Percentiles rank a stretch among this genome's conserved stretches.
Evolutionary conservation across 176 grass and related monocot species (phyloP).

Genomic region (bread wheat (Triticum aestivum)): DNA sequence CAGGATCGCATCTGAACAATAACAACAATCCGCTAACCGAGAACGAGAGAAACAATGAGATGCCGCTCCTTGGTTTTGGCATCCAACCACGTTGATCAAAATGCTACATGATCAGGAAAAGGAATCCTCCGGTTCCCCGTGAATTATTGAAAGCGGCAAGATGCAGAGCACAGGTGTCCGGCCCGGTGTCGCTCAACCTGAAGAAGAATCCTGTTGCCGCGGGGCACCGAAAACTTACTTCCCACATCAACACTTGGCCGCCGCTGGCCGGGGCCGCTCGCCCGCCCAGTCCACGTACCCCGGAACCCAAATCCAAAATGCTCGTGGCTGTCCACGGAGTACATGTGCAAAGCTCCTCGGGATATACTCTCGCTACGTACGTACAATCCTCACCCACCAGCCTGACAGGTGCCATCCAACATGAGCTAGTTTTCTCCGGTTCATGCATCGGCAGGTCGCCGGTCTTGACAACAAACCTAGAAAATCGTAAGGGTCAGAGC

Average conservation of each 20-base stretch:
- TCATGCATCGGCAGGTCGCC: no score
- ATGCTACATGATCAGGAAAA: no score
- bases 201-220: neutral
- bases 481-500: no score
- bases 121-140: neutral
- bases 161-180: neutral
- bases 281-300: neutral
- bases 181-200: neutral
- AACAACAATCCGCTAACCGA: neutral
- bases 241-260: neutral
- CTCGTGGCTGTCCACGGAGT: neutral
- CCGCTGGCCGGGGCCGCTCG: neutral
- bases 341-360: neutral
- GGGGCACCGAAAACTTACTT: neutral
- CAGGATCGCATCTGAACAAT: neutral
- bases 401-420: no score
- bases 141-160: neutral
- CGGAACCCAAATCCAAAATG: neutral
- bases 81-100: no score
- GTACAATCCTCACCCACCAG: neutral
- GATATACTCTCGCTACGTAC: no score
- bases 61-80: no score
- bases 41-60: no score
- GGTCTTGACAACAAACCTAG: no score
- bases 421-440: no score